Percentiles rank a stretch among this genome's conserved stretches.
phyloP scores from a whole-genome alignment of 257 asterid species.

The Lantana camara region DNA sequence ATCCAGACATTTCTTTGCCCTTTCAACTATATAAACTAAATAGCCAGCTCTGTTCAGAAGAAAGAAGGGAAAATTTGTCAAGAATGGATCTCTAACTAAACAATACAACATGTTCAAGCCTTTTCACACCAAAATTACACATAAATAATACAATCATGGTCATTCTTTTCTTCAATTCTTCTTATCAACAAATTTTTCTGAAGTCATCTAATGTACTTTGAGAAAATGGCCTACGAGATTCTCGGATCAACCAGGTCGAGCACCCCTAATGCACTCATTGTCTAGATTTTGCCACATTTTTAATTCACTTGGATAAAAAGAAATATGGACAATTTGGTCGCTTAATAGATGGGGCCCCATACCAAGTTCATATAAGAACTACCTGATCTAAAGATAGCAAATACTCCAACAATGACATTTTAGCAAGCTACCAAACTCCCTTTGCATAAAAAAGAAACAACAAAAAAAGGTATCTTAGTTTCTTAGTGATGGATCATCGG shows the following conservation, averaged over 20 bases:
- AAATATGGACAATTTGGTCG: too few relatives aligned
- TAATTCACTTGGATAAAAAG: too few relatives aligned
- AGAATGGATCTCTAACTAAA: slow-evolving; percentile 16
- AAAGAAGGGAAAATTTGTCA: slow-evolving; percentile 17
- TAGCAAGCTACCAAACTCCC: not conserved
- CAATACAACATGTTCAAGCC: slow-evolving; percentile 7
- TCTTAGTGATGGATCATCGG: not conserved
- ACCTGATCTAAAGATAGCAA: too few relatives aligned
- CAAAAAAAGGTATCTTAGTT: not conserved
- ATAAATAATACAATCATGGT: slow-evolving; percentile 7
- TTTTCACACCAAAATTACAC: slow-evolving; percentile 6
- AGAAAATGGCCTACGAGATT: too few relatives aligned
- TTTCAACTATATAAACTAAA: slow-evolving; percentile 74
- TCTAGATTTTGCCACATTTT: too few relatives aligned
- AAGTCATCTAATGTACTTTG: not conserved
- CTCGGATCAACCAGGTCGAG: too few relatives aligned
- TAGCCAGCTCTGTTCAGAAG: slow-evolving; percentile 69
- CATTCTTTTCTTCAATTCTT: slow-evolving; percentile 1
- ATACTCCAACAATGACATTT: too few relatives aligned
- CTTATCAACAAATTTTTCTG: not conserved
- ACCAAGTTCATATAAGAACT: not conserved
- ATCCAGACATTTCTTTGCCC: slow-evolving; percentile 94
- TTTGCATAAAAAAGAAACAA: not conserved
- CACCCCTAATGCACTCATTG: not conserved
- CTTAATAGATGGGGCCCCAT: too few relatives aligned